phyloP scores from a whole-genome alignment of 2,329 filamentous ascomycete genomes.

The Helotiales sp. region DNA sequence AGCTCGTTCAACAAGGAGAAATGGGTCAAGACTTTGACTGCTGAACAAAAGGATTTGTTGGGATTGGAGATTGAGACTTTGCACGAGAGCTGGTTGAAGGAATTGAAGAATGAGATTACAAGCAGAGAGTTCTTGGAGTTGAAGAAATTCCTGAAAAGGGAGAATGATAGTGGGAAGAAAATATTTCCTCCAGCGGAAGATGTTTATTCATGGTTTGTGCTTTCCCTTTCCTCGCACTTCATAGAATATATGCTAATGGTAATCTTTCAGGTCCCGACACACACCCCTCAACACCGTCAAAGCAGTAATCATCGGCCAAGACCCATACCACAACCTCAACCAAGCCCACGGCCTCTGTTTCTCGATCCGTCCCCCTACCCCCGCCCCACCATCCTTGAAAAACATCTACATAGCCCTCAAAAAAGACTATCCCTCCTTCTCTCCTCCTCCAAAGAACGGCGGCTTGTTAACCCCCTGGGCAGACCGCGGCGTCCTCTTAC shows the following conservation, averaged over 20 bases:
- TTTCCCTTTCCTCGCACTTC: not conserved
- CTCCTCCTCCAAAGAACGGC: conserved; percentile 70
- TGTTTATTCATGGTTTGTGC: conserved; percentile 85
- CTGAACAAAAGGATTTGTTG: conserved; percentile 80
- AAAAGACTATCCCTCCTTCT: conserved; percentile 84
- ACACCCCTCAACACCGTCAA: conserved; percentile 88
- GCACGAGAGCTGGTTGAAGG: conserved; percentile 86
- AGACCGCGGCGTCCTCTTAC: conserved; percentile 84
- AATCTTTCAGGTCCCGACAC: conserved; percentile 74
- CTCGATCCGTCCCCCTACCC: conserved; percentile 86
- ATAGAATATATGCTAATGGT: conserved; percentile 19
- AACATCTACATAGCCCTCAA: conserved; percentile 92
- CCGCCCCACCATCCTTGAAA: conserved; percentile 82
- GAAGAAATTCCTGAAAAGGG: conserved; percentile 82
- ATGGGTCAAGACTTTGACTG: conserved; percentile 78
- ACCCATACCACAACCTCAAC: conserved; percentile 94
- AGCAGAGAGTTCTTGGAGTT: conserved; percentile 80
- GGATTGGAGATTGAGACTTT: conserved; percentile 90
- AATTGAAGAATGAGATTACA: conserved; percentile 82
- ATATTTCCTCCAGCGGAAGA: conserved; percentile 87
- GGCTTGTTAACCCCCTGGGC: conserved; percentile 93
- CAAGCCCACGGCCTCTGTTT: conserved; percentile 97
- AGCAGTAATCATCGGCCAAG: conserved; percentile 90
- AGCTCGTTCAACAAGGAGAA: conserved; percentile 81
- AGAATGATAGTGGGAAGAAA: conserved; percentile 71